These are phyloP conservation scores for Phoenix roebelenii DNA, from an alignment of 176 grass and related monocot species.

Conservation along the genomic window DNA sequence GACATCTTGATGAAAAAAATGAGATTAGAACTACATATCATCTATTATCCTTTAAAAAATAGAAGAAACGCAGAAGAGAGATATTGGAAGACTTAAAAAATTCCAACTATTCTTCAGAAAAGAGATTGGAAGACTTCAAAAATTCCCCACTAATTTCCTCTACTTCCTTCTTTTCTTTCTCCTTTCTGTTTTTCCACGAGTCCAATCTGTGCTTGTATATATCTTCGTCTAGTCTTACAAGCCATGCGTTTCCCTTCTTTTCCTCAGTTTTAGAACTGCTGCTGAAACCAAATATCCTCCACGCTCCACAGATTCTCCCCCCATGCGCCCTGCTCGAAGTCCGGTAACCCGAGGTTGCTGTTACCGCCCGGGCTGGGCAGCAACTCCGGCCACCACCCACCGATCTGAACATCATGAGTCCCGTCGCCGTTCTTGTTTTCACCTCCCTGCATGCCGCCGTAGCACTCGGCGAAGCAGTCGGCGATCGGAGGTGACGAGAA, in stretches of 20 bases:
- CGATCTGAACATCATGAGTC: slow-evolving; percentile 11
- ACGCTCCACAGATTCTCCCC: slow-evolving; percentile 8
- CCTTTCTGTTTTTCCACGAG: no score
- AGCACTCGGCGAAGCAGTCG: background rate
- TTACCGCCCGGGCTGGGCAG: background rate
- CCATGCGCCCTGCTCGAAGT: slow-evolving; percentile 3
- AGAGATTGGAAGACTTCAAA: no score
- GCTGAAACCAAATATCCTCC: slow-evolving; percentile 5
- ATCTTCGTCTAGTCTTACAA: background rate
- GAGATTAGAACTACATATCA: no score
- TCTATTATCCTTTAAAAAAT: no score
- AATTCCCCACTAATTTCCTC: no score
- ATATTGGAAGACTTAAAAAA: no score
- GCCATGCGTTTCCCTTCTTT: background rate
- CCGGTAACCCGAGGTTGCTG: background rate
- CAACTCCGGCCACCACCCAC: slow-evolving; percentile 20
- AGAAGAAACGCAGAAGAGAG: no score
- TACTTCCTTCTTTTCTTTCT: no score
- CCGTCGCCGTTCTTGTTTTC: background rate
- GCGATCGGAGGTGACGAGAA: slow-evolving; percentile 3
- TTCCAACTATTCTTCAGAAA: no score
- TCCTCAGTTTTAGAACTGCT: slow-evolving; percentile 2
- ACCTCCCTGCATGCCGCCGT: background rate
- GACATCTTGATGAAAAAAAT: no score
- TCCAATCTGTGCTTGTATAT: no score